Base-by-base conservation (phyloP, 768 basidiomycete species). In the Tephrocybe sp. region DNA sequence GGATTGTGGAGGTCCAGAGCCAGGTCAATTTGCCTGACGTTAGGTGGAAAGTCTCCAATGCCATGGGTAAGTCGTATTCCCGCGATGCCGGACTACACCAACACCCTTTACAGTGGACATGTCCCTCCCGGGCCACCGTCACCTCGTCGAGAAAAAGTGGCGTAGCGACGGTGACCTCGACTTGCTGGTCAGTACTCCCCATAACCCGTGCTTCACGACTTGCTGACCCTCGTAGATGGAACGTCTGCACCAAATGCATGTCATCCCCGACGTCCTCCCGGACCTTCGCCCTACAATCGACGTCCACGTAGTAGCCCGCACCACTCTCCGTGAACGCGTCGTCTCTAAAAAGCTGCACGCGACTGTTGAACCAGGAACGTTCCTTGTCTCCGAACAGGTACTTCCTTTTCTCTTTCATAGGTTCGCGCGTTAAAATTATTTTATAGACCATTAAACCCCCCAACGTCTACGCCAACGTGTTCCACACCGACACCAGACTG, bases 221-320 rank as follows among this genome's bases (percentile, higher is more conserved):
- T 25, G 27, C 42, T 21, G 9, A 11, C 16, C 9, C 25, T 25
- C 6, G 22, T 61, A 94, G 88, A 97, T 97, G 92, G 90, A 97
- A 63, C 87, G 95, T 62, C 62, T 98, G 37, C 77, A 92, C 58
- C 90, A 94, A 69, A 92, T 97, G 92, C 71, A 85, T 42, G 85
- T 98, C 49, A 75, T 97, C 2, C 95, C 96, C 0, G 96, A 99
- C 61, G 70, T 95, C 9, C 64, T 98, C 15, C 82, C 89, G 1
- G 71, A 71, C 30, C 62, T 96, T 7, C 80, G 77, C 43, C 92
- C 92, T 0, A 79, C 82, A 15, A 60, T 92, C 30, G 91, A 96
- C 61, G 70, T 98, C 11, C 83, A 80, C 21, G 67, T 95, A 43
- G 76, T 78, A 18, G 81, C 70, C 2, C 66, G 59, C 15, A 65